Evolutionary conservation across 2,329 filamentous ascomycete species (phyloP).

Genomic region (Fusarium goolgardi): DNA sequence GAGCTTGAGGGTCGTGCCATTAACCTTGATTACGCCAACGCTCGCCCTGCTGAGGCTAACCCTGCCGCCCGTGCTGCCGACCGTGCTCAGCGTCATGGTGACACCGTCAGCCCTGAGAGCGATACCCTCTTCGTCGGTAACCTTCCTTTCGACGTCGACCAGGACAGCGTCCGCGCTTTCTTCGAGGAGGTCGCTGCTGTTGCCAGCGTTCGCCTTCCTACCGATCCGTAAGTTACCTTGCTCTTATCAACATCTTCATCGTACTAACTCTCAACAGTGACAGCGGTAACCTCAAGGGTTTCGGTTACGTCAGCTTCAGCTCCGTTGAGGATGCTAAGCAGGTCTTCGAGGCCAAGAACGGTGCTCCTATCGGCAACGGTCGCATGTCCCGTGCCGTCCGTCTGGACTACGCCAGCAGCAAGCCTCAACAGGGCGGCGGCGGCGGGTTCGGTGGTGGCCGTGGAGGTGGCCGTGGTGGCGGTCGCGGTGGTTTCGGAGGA

Average conservation of each 20-base stretch:
- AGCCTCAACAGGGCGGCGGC: slow-evolving; percentile 68
- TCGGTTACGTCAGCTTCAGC: slow-evolving; percentile 88
- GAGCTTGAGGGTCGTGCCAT: slow-evolving; percentile 80
- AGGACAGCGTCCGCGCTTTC: slow-evolving; percentile 78
- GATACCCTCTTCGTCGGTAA: slow-evolving; percentile 94
- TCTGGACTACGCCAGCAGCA: slow-evolving; percentile 82
- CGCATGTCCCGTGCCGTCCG: slow-evolving; percentile 80
- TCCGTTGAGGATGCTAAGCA: slow-evolving; percentile 84
- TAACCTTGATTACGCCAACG: slow-evolving; percentile 82
- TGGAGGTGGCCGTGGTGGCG: slow-evolving; percentile 64
- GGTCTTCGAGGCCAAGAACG: slow-evolving; percentile 77
- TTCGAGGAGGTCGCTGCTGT: slow-evolving; percentile 79
- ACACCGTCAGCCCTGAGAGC: slow-evolving; percentile 80
- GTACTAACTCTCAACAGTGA: slow-evolving; percentile 63
- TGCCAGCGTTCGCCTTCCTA: slow-evolving; percentile 86
- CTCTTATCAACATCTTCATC: neutral
- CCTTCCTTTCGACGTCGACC: slow-evolving; percentile 83
- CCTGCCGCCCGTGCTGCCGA: slow-evolving; percentile 69
- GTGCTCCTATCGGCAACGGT: slow-evolving; percentile 70
- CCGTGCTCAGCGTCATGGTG: slow-evolving; percentile 78
- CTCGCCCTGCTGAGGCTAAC: slow-evolving; percentile 67
- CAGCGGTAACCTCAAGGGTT: slow-evolving; percentile 86
- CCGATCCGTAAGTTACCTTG: slow-evolving; percentile 71
- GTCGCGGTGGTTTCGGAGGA: slow-evolving; percentile 56
- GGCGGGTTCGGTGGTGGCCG: slow-evolving; percentile 62